A percentile compares a stretch with the other conserved stretches of the same genome.
These are phyloP conservation scores for Hypomontagnella monticulosa DNA, from an alignment of 495 filamentous ascomycete genomes.

Conservation along the genomic window DNA sequence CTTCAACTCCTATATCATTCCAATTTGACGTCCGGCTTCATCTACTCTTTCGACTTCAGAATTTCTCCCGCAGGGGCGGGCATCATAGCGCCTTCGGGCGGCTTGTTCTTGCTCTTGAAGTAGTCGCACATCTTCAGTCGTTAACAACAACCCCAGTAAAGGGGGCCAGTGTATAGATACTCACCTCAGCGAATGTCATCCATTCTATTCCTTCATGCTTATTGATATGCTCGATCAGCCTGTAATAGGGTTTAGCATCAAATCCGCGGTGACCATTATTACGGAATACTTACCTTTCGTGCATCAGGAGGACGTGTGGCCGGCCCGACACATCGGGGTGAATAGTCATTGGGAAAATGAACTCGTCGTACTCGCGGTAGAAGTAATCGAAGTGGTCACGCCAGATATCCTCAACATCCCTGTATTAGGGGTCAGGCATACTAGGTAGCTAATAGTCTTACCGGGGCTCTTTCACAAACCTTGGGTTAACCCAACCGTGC, in stretches of 20 bases:
- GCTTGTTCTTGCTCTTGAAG: conserved; percentile 71
- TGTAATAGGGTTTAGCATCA: conserved; percentile 10
- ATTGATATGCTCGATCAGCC: conserved; percentile 75
- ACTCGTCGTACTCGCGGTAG: conserved; percentile 69
- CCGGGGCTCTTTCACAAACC: conserved; percentile 7
- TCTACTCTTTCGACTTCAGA: conserved; percentile 53
- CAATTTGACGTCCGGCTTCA: no score
- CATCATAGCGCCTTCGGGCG: conserved; percentile 72
- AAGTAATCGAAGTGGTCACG: conserved; percentile 68
- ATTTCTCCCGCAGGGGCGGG: conserved; percentile 69
- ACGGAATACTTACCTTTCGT: conserved; percentile 51
- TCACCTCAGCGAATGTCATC: conserved; percentile 71
- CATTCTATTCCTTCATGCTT: conserved; percentile 78
- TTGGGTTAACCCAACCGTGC: conserved; percentile 67
- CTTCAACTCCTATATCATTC: background rate
- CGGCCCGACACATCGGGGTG: conserved; percentile 69
- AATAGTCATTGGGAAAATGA: conserved; percentile 69
- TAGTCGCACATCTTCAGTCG: conserved; percentile 61
- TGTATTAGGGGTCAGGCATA: conserved; percentile 9
- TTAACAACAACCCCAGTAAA: conserved; percentile 3
- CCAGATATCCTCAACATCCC: conserved; percentile 67
- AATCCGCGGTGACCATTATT: background rate
- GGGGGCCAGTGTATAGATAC: background rate
- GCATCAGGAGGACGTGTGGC: conserved; percentile 67
- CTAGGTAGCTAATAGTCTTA: background rate